phyloP scores from a whole-genome alignment of 805 yeast genomes.

The Candida succiphila region DNA sequence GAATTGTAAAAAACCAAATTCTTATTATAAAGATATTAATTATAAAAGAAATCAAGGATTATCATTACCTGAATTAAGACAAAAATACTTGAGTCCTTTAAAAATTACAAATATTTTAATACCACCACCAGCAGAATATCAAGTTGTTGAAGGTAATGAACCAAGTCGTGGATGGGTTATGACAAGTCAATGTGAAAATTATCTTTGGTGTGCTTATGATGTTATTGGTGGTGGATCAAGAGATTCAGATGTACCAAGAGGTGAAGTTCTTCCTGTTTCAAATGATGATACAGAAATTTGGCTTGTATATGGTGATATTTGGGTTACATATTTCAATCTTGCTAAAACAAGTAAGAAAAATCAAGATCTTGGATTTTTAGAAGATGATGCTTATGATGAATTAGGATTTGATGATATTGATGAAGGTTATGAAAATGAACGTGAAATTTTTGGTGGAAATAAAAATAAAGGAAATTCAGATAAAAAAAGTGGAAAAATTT shows the following conservation, averaged over 20 bases:
- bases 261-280: slow-evolving; percentile 32
- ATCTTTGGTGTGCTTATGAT: slow-evolving; percentile 55
- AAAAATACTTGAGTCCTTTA: slow-evolving; percentile 29
- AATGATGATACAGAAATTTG: slow-evolving; percentile 21
- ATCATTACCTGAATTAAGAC: slow-evolving; percentile 20
- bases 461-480: neutral
- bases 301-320: slow-evolving; percentile 37
- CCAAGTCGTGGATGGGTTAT: slow-evolving; percentile 49
- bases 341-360: slow-evolving; percentile 2
- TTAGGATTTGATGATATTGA: slow-evolving; percentile 16
- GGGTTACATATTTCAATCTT: slow-evolving; percentile 32
- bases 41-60: slow-evolving; percentile 18
- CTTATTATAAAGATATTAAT: slow-evolving; percentile 28
- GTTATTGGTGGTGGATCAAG: slow-evolving; percentile 37
- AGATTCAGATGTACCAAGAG: slow-evolving; percentile 29
- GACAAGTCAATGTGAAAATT: slow-evolving; percentile 41
- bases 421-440: slow-evolving; percentile 3
- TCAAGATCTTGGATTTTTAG: slow-evolving; percentile 18
- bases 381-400: slow-evolving; percentile 22
- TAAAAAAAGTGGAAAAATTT: neutral
- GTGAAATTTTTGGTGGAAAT: neutral
- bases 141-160: slow-evolving; percentile 27
- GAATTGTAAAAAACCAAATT: slow-evolving; percentile 40
- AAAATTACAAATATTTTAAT: slow-evolving; percentile 35
- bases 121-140: slow-evolving; percentile 41